Base-by-base conservation (phyloP, 2,329 filamentous ascomycete species). In the Calonectria honghensis region DNA sequence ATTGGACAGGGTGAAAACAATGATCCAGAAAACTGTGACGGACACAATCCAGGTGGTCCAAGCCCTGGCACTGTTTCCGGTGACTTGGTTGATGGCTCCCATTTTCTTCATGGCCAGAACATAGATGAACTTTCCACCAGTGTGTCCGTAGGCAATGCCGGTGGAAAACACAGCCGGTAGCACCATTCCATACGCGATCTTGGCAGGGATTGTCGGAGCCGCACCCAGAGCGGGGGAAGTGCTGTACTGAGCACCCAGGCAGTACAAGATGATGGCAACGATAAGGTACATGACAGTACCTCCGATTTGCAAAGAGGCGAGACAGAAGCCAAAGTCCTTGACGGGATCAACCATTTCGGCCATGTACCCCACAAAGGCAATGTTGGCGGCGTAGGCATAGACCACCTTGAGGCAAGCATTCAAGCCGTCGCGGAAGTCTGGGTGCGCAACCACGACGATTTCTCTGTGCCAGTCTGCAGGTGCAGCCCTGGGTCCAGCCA, bases 381-480 rank as follows among this genome's bases (percentile, higher is more conserved):
- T 78, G 29, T 81, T 81, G 6, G 79, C 81, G 0, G 80, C 82
- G 31, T 81, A 82, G 3, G 81, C 80, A n/a, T 80, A 82, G 0
- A 79, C 74, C 2, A 82, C 74, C 6, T 78, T 64, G 14, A 81
- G 54, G 2, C 78, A 81, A 0, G 79, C 76, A 13, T 78, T 80
- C 1, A 80, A 68, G 0, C 79, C 80, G 11, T 81, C 77, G 0
- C 77, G 77, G 54, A 82, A 82, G 4, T 69, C 66, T 0, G 80
- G 80, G 9, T 77, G 57, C 7, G 76, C 77, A 61, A 79, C 73
- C n/a, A 79, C 48, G 20, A 71, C 69, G 7, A 82, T 77, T 1
- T 82, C 73, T 27, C 50, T 75, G 11, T 72, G 52, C 79, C 80
- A 82, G 0, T 50, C 77, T 1, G 66, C 51, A 1, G 78, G 78